Percentiles rank a stretch among this genome's conserved stretches.
phyloP scores from a whole-genome alignment of 2,329 filamentous ascomycete genomes.

The Neurospora crassa region DNA sequence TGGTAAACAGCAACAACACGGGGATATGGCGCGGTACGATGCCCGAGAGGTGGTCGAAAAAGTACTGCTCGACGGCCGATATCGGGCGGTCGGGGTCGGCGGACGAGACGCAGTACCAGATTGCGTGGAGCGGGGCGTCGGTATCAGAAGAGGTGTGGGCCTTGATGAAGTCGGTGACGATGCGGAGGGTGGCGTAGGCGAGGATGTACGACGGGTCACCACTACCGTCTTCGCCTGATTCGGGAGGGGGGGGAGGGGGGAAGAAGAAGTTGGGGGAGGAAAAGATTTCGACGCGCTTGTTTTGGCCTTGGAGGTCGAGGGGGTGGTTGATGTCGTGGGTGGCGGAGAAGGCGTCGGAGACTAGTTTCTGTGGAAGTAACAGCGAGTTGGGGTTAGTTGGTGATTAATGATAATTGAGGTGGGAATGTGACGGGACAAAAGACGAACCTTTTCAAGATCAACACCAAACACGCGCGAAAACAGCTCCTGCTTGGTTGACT shows the following conservation, averaged over 20 bases:
- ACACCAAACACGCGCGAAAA: conserved; percentile 17
- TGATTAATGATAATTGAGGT: too few relatives aligned
- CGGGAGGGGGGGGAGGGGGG: conserved; percentile 8
- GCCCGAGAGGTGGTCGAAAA: conserved; percentile 9
- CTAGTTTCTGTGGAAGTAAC: conserved; percentile 8
- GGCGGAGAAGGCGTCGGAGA: conserved; percentile 11
- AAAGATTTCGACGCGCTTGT: conserved; percentile 14
- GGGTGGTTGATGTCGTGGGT: conserved; percentile 12
- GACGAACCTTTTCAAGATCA: conserved; percentile 13
- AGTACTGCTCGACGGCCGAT: conserved; percentile 10
- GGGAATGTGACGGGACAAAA: background rate
- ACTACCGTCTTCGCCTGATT: background rate
- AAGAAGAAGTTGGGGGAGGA: conserved; percentile 16
- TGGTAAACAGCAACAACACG: conserved; percentile 15
- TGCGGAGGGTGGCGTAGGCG: conserved; percentile 9
- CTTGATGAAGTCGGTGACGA: conserved; percentile 14
- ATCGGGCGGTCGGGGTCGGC: conserved; percentile 11
- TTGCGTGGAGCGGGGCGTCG: conserved; percentile 13
- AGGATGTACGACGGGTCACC: conserved; percentile 10
- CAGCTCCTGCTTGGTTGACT: conserved; percentile 18
- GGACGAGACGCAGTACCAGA: conserved; percentile 19
- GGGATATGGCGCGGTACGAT: conserved; percentile 11
- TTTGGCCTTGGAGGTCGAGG: conserved; percentile 15
- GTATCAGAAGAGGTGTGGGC: background rate
- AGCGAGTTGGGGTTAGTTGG: too few relatives aligned